A percentile compares a stretch with the other conserved stretches of the same genome.
phyloP scores from a whole-genome alignment of 2,329 filamentous ascomycete genomes.

The Colletotrichum orchidophilum region DNA sequence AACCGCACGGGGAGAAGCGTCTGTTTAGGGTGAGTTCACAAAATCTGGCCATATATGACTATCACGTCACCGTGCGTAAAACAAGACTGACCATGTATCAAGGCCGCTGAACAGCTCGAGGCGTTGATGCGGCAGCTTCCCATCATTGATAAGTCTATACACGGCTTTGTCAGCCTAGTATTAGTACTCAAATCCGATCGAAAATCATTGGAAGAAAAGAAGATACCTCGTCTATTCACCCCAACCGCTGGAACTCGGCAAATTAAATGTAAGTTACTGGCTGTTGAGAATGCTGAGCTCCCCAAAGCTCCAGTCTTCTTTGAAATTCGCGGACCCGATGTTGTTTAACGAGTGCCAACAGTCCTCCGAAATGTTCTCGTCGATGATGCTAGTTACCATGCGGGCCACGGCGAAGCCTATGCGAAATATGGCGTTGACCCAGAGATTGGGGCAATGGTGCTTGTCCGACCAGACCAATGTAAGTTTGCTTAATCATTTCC shows the following conservation, averaged over 20 bases:
- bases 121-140: background rate
- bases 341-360: background rate
- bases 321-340: too few species aligned
- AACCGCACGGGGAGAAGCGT: background rate
- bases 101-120: background rate
- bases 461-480: slow-evolving; percentile 75
- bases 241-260: background rate
- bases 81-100: background rate
- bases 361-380: slow-evolving; percentile 58
- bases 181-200: slow-evolving; percentile 13
- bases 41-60: too few species aligned
- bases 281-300: too few species aligned
- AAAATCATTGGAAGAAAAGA: background rate
- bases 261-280: slow-evolving; percentile 2
- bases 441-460: slow-evolving; percentile 64
- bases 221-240: background rate
- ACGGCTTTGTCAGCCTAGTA: background rate
- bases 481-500: slow-evolving; percentile 49
- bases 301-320: too few species aligned
- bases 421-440: slow-evolving; percentile 66
- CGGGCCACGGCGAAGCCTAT: slow-evolving; percentile 61
- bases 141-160: too few species aligned
- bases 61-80: too few species aligned
- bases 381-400: slow-evolving; percentile 63
- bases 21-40: background rate